These are phyloP conservation scores for Onygena corvina DNA, from an alignment of 2,329 filamentous ascomycete genomes.

Conservation along the genomic window DNA sequence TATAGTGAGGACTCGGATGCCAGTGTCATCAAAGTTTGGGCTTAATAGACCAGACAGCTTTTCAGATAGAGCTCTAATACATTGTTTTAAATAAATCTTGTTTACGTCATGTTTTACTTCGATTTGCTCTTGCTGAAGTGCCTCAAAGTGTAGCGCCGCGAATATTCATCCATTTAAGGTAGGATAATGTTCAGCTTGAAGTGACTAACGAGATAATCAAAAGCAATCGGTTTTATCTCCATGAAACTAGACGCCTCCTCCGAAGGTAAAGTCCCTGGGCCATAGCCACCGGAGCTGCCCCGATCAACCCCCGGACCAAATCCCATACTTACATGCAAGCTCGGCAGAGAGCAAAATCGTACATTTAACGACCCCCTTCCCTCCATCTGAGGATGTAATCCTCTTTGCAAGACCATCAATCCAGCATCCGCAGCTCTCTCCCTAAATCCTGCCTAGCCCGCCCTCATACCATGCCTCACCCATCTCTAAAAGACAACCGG, in stretches of 20 bases:
- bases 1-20: slow-evolving; percentile 23
- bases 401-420: background rate
- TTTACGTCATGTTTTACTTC: too few relatives aligned
- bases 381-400: background rate
- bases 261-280: background rate
- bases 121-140: too few relatives aligned
- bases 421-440: background rate
- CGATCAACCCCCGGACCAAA: background rate
- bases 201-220: too few relatives aligned
- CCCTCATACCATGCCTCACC: background rate
- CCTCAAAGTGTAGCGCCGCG: too few relatives aligned
- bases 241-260: background rate
- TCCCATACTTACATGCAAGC: background rate
- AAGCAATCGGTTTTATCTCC: background rate
- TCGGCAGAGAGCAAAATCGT: background rate
- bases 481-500: slow-evolving; percentile 37
- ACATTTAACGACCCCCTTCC: background rate
- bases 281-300: background rate
- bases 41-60: background rate
- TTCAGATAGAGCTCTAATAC: too few relatives aligned
- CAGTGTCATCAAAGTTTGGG: slow-evolving; percentile 14
- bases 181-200: too few relatives aligned
- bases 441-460: background rate
- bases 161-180: too few relatives aligned
- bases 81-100: too few relatives aligned